Base-by-base conservation (phyloP, 768 basidiomycete genomes). In the Boletus vermiculosoides region DNA sequence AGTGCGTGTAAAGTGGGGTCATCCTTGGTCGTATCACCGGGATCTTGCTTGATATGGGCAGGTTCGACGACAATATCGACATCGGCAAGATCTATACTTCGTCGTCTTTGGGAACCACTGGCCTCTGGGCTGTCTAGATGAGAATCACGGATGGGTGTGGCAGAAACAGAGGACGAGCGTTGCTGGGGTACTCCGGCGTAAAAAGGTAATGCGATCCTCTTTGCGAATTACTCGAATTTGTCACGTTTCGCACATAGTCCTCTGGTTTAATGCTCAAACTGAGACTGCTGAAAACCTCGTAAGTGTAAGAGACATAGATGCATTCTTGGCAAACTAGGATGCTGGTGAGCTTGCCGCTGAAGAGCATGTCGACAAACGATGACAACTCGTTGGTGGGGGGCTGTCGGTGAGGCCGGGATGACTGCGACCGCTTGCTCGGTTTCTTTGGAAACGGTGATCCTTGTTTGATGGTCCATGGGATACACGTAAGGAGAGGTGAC, bases 291-390 rank as follows among this genome's bases (percentile, higher is more conserved):
- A 97, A 97, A 67, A 93, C 92, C 71, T 98, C 95, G 31, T 61
- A 58, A 25, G 66, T 71, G 61, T 93, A 86, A 3, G 94, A 95
- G 49, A 97, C 84, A 65, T 92, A 85, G 71, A 95, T 95, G 83
- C 95, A 98, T 56, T 84, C 83, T 63, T 94, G 92, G 71, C 95
- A 98, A 4, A 98, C 89, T 45, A 98, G 87, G 67, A 97, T 87
- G 74, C 89, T 92, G 6, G 92, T 87, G 47, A 98, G 79, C 64
- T 85, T 83, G 6, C 95, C 94, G 33, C 91, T 90, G 65, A 97
- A 98, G 54, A 97, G 78, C 77, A 91, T 90, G 72, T 97, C 94
- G 5, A 90, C 83, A 60, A 96, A 88, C 0, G 94, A 86, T 5
- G 81, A 68, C 33, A 88, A 75, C 37, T 84, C n/a, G n/a, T n/a